Evolutionary conservation across 1,284 basidiomycete genomes (phyloP).

Genomic region (Phellinidium pouzarii): DNA sequence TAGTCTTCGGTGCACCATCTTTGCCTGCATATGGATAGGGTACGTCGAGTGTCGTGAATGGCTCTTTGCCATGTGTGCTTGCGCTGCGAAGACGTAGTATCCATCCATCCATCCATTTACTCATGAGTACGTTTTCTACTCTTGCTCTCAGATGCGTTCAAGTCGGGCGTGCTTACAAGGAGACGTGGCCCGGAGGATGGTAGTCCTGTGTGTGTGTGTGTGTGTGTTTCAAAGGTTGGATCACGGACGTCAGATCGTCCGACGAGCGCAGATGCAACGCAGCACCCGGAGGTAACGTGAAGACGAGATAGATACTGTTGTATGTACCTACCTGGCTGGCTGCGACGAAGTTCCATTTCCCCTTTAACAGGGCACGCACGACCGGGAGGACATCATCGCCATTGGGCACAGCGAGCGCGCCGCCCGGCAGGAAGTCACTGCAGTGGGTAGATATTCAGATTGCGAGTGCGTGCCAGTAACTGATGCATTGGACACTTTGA

Average conservation of each 20-base stretch:
- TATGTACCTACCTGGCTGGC: constrained; percentile 21
- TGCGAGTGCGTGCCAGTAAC: too few relatives aligned
- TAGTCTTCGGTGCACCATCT: constrained; percentile 7
- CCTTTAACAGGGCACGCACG: constrained; percentile 11
- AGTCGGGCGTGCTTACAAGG: constrained; percentile 18
- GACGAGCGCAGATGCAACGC: too few relatives aligned
- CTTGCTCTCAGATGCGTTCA: too few relatives aligned
- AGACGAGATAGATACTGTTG: too few relatives aligned
- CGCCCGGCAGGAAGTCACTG: constrained; percentile 20
- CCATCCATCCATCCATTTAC: too few relatives aligned
- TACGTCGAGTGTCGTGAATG: constrained; percentile 17
- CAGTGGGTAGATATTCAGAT: background rate
- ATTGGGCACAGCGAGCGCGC: constrained; percentile 17
- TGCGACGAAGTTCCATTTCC: constrained; percentile 17
- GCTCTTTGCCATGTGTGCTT: constrained; percentile 10
- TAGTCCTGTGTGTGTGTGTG: constrained; percentile 16
- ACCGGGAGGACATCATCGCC: constrained; percentile 18
- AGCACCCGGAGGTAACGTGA: too few relatives aligned
- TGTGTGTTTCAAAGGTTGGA: background rate
- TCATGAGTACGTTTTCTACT: background rate
- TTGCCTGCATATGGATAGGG: constrained; percentile 9
- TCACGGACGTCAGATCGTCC: background rate
- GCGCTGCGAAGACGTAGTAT: constrained; percentile 12
- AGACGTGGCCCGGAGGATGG: constrained; percentile 19
- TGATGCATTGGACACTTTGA: background rate